phyloP scores from a whole-genome alignment of 1,139 yeast genomes.

The Taphrina confusa region DNA sequence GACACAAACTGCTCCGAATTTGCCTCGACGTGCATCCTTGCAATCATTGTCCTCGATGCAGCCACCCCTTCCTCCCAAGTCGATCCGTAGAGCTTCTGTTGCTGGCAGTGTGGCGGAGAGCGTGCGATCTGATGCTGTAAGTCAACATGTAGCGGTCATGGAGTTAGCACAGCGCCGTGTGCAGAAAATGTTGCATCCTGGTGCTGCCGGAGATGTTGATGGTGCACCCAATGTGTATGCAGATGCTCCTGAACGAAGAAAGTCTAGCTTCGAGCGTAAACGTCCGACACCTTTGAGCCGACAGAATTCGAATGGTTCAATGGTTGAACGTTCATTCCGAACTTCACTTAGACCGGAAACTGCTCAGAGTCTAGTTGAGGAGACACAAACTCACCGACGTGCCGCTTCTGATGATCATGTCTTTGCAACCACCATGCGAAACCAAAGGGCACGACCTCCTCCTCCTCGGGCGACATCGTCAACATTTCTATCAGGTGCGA shows the following conservation, averaged over 20 bases:
- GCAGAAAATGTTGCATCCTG: constrained; percentile 26
- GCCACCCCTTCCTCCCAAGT: constrained; percentile 25
- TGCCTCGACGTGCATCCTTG: constrained; percentile 27
- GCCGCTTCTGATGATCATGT: constrained; percentile 24
- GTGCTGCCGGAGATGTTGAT: constrained; percentile 2
- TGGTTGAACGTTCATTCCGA: constrained; percentile 26
- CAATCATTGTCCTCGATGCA: constrained; percentile 22
- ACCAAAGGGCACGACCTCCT: constrained; percentile 3
- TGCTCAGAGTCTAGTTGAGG: not conserved
- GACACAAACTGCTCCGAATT: not conserved
- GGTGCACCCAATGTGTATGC: constrained; percentile 1
- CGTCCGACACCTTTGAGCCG: constrained; percentile 14
- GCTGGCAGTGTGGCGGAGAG: constrained; percentile 30
- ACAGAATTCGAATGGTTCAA: constrained; percentile 25
- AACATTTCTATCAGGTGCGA: constrained; percentile 2
- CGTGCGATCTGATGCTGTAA: constrained; percentile 23
- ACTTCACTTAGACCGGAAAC: constrained; percentile 24
- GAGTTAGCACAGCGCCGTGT: constrained; percentile 26
- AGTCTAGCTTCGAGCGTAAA: constrained; percentile 25
- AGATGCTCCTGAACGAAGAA: constrained; percentile 25
- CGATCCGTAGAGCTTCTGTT: constrained; percentile 11
- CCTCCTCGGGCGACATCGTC: constrained; percentile 3
- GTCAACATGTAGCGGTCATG: constrained; percentile 30
- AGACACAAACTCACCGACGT: constrained; percentile 9
- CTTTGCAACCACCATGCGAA: constrained; percentile 17